Conservation (phyloP, 1,284 basidiomycete species). For the Puccinia hordei region DNA sequence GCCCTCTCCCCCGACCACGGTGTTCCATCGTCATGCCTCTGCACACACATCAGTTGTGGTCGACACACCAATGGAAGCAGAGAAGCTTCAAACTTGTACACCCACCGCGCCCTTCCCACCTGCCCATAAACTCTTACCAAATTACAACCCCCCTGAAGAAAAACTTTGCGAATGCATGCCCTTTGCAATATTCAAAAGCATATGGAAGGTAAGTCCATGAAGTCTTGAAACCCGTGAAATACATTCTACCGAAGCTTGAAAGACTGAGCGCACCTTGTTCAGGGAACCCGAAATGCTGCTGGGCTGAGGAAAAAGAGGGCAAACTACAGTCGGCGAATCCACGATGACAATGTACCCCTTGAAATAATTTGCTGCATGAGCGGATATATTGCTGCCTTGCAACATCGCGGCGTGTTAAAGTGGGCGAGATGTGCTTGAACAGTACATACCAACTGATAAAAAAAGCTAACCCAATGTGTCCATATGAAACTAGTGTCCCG, state of each 20-base stretch:
- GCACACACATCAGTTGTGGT: neutral
- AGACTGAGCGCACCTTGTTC: too few relatives aligned
- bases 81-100: neutral
- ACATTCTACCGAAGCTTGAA: neutral
- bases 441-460: neutral
- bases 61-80: neutral
- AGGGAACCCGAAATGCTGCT: conserved; percentile 23
- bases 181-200: conserved; percentile 3
- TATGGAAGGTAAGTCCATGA: conserved; percentile 22
- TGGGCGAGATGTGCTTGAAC: too few relatives aligned
- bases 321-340: neutral
- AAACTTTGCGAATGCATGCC: conserved; percentile 7
- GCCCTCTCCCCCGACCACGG: neutral
- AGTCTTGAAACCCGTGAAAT: too few relatives aligned
- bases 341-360: conserved; percentile 42
- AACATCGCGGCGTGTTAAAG: conserved; percentile 32
- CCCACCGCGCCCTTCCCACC: conserved; percentile 36
- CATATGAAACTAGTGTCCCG: conserved; percentile 30
- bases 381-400: conserved; percentile 30
- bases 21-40: neutral
- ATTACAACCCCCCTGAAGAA: conserved; percentile 39
- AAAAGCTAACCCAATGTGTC: neutral
- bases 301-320: conserved; percentile 18
- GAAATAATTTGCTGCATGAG: conserved; percentile 42
- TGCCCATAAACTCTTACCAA: conserved; percentile 13